phyloP scores from a whole-genome alignment of 164 flowering plant species.

The Liquidambar formosana region DNA sequence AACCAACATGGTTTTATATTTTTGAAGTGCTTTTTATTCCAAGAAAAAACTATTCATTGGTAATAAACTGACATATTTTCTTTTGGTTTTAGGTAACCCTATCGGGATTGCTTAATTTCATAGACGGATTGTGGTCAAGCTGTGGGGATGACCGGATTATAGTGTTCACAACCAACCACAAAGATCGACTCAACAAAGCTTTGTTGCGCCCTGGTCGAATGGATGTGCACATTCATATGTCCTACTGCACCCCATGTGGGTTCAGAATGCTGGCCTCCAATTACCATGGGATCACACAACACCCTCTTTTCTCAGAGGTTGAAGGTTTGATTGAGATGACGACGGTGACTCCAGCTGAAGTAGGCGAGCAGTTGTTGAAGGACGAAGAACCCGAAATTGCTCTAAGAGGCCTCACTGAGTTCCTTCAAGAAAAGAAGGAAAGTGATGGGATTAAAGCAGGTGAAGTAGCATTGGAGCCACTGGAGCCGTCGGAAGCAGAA shows the following conservation, averaged over 20 bases:
- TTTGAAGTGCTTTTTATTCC: background rate
- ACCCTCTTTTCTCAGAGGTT: conserved; percentile 27
- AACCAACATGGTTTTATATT: no score
- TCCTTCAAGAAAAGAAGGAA: conserved; percentile 22
- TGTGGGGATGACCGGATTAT: conserved; percentile 53
- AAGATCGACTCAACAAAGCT: conserved; percentile 42
- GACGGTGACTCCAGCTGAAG: conserved; percentile 41
- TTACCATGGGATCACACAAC: conserved; percentile 32
- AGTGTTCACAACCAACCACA: conserved; percentile 50
- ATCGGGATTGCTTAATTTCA: conserved; percentile 45
- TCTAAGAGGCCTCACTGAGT: conserved; percentile 21
- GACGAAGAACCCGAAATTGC: conserved; percentile 23
- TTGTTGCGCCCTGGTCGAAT: conserved; percentile 49
- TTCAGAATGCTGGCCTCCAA: conserved; percentile 46
- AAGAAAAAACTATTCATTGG: background rate
- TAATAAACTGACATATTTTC: background rate
- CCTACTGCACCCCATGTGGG: conserved; percentile 46
- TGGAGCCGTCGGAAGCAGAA: background rate
- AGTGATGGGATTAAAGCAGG: background rate
- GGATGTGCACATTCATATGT: conserved; percentile 56
- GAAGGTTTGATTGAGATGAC: conserved; percentile 22
- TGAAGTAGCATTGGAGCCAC: background rate
- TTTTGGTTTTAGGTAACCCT: conserved; percentile 25
- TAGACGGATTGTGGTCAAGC: conserved; percentile 50
- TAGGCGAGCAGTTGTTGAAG: conserved; percentile 37